Evolutionary conservation across 1,284 basidiomycete species (phyloP).

Genomic region (Takashimella koratensis): DNA sequence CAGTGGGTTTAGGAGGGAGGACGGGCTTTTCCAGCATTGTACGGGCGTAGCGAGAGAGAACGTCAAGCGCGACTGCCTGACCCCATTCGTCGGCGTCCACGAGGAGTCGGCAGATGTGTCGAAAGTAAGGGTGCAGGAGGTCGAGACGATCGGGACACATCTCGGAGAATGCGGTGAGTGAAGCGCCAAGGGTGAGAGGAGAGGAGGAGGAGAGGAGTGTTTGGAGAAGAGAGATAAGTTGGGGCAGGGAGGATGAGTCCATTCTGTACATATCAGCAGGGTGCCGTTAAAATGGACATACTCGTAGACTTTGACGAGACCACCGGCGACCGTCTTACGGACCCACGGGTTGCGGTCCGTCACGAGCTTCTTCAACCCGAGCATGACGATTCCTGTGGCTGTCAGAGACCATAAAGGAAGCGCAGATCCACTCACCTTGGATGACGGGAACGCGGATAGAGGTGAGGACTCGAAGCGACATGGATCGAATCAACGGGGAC

Average conservation of each 20-base stretch:
- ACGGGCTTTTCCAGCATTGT: slow-evolving; percentile 75
- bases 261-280: slow-evolving; percentile 54
- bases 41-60: slow-evolving; percentile 77
- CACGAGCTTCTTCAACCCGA: slow-evolving; percentile 87
- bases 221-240: slow-evolving; percentile 68
- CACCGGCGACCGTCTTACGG: slow-evolving; percentile 82
- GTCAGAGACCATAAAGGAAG: background rate
- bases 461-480: slow-evolving; percentile 89
- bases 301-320: slow-evolving; percentile 82
- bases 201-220: slow-evolving; percentile 77
- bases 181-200: slow-evolving; percentile 81
- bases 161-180: slow-evolving; percentile 75
- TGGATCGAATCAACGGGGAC: slow-evolving; percentile 87
- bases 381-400: slow-evolving; percentile 63
- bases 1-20: slow-evolving; percentile 1
- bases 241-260: slow-evolving; percentile 66
- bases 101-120: slow-evolving; percentile 75
- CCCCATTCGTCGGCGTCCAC: slow-evolving; percentile 96
- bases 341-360: slow-evolving; percentile 90
- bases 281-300: slow-evolving; percentile 48
- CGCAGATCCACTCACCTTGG: slow-evolving; percentile 51
- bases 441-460: slow-evolving; percentile 87
- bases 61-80: slow-evolving; percentile 73
- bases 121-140: slow-evolving; percentile 82
- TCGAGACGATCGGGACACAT: slow-evolving; percentile 80